These are phyloP conservation scores for Fusarium sp. DNA, from an alignment of 2,329 filamentous ascomycete species.

Conservation along the genomic window DNA sequence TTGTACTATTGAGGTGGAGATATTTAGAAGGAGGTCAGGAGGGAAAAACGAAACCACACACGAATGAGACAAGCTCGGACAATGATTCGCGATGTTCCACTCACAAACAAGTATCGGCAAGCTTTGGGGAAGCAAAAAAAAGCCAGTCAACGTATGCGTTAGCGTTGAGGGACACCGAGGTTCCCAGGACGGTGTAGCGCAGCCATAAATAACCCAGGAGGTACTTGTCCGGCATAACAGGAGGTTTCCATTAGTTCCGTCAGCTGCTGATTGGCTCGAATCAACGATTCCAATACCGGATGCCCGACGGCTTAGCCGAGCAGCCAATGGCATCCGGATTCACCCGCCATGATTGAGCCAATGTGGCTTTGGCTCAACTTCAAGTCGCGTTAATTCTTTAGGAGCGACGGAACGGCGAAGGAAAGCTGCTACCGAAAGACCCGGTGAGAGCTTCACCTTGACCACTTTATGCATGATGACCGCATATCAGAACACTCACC, in stretches of 20 bases:
- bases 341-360: conserved; percentile 8
- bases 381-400: background rate
- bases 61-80: conserved; percentile 30
- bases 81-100: conserved; percentile 41
- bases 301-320: conserved; percentile 34
- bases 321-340: conserved; percentile 23
- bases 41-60: conserved; percentile 35
- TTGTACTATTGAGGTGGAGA: conserved; percentile 24
- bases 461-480: background rate
- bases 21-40: conserved; percentile 24
- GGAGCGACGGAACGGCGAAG: background rate
- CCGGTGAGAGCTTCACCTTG: background rate
- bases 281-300: background rate
- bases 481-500: background rate
- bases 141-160: conserved; percentile 16
- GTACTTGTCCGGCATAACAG: conserved; percentile 33
- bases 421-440: background rate
- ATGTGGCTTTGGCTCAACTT: background rate
- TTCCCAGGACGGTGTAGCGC: background rate
- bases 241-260: conserved; percentile 2
- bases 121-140: conserved; percentile 24
- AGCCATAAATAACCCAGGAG: conserved; percentile 14
- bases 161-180: conserved; percentile 17
- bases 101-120: conserved; percentile 30
- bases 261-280: conserved; percentile 13